Evolutionary conservation across 257 asterid species (phyloP).

Genomic region (Nicotiana sylvestris): DNA sequence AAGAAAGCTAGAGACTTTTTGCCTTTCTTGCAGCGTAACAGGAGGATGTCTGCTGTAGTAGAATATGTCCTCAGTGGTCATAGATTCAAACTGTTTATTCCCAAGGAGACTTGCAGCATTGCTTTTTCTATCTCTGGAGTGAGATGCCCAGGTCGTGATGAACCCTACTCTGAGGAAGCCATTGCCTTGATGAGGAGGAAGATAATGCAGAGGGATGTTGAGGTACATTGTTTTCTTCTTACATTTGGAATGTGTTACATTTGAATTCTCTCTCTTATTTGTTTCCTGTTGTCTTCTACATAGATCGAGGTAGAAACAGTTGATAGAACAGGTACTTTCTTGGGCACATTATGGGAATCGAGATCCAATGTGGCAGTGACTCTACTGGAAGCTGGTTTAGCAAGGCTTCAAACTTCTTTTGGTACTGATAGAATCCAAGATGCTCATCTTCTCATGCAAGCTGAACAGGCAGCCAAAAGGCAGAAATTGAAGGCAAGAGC

Average conservation of each 20-base stretch:
- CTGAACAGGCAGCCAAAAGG: constrained; percentile 87
- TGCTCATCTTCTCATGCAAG: constrained; percentile 78
- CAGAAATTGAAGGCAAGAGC: constrained; percentile 82
- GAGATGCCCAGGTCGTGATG: constrained; percentile 94
- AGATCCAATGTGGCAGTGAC: constrained; percentile 64
- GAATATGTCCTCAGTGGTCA: constrained; percentile 98
- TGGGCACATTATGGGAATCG: constrained; percentile 93
- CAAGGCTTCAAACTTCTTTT: constrained; percentile 78
- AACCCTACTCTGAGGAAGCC: constrained; percentile 91
- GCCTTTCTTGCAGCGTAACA: constrained; percentile 81
- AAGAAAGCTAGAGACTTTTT: constrained; percentile 87
- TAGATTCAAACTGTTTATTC: constrained; percentile 75
- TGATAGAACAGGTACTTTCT: constrained; percentile 95
- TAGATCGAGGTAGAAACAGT: constrained; percentile 95
- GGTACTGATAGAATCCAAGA: constrained; percentile 82
- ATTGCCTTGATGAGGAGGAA: constrained; percentile 95
- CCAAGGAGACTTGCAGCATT: constrained; percentile 90
- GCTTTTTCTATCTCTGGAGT: constrained; percentile 96
- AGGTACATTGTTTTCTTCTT: constrained; percentile 37
- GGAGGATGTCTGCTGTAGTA: constrained; percentile 90
- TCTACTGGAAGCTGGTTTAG: constrained; percentile 93
- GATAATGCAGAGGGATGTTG: constrained; percentile 99
- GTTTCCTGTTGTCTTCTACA: constrained; percentile 1
- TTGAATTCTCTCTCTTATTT: constrained; percentile 3
- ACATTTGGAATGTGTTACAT: background rate